Conservation (phyloP, 371 early-diverging fungal species). For the Basidiobolus meristosporus region DNA sequence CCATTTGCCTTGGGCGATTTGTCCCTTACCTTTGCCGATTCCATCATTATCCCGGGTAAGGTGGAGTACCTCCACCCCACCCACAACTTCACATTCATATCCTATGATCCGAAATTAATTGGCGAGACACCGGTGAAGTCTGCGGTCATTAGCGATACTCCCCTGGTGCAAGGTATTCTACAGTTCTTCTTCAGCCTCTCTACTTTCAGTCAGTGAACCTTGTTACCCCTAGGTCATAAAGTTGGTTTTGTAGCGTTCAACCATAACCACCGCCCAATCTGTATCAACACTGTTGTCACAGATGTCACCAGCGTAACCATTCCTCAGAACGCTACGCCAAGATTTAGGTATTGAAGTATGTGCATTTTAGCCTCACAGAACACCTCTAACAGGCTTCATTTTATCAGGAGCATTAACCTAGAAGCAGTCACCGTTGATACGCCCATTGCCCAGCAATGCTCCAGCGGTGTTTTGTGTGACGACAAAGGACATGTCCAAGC, state of each 20-base stretch:
- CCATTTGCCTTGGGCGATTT: slow-evolving; percentile 57
- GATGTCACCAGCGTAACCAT: slow-evolving; percentile 63
- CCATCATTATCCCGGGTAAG: slow-evolving; percentile 53
- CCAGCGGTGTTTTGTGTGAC: slow-evolving; percentile 69
- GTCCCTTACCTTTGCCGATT: slow-evolving; percentile 54
- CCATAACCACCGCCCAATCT: slow-evolving; percentile 57
- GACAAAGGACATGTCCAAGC: slow-evolving; percentile 51
- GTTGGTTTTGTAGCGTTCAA: slow-evolving; percentile 56
- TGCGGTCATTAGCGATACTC: slow-evolving; percentile 31
- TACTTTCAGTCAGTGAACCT: too few relatives aligned
- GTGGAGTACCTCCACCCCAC: slow-evolving; percentile 71
- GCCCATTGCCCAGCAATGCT: slow-evolving; percentile 62
- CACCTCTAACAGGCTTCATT: background rate
- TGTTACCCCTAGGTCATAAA: slow-evolving; percentile 28
- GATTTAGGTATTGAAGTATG: slow-evolving; percentile 31
- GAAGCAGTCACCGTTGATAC: slow-evolving; percentile 79
- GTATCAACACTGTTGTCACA: slow-evolving; percentile 49
- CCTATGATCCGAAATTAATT: slow-evolving; percentile 50
- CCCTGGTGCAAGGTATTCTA: slow-evolving; percentile 39
- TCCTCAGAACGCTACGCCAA: slow-evolving; percentile 59
- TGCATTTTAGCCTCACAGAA: background rate
- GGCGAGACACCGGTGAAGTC: slow-evolving; percentile 49
- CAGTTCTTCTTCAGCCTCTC: too few relatives aligned
- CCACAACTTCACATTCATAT: slow-evolving; percentile 53
- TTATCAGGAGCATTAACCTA: slow-evolving; percentile 34